A percentile compares a stretch with the other conserved stretches of the same genome.
Evolutionary conservation across 1,284 basidiomycete species (phyloP).

Genomic region (Neotropicomus parvogracilis): DNA sequence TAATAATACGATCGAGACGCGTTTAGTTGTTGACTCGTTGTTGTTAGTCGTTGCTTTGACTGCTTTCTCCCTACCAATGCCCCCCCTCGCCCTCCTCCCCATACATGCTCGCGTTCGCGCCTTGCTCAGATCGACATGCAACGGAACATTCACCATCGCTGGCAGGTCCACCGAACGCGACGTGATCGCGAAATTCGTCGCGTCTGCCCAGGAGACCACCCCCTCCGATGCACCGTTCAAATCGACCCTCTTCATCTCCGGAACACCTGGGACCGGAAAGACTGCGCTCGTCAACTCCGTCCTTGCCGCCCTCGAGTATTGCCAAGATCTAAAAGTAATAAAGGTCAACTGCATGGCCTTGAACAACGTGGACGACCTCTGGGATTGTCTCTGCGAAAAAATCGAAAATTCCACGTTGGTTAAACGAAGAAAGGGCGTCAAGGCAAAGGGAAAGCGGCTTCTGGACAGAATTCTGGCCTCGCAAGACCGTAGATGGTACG

Average conservation of each 20-base stretch:
- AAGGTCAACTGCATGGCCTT: constrained; percentile 78
- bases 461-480: constrained; percentile 42
- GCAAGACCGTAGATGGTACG: constrained; percentile 54
- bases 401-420: constrained; percentile 39
- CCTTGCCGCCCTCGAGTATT: constrained; percentile 41
- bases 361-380: constrained; percentile 59
- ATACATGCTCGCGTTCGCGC: constrained; percentile 63
- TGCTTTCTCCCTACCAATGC: constrained; percentile 48
- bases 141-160: constrained; percentile 46
- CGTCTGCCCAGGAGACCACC: constrained; percentile 30
- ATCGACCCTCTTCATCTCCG: constrained; percentile 67
- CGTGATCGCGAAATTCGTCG: constrained; percentile 55
- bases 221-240: constrained; percentile 36
- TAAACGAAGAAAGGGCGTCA: constrained; percentile 38
- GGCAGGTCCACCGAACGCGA: constrained; percentile 63
- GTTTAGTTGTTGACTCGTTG: constrained; percentile 23
- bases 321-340: constrained; percentile 43
- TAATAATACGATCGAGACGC: constrained; percentile 26
- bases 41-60: background rate
- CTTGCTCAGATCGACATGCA: constrained; percentile 66
- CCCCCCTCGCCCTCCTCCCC: constrained; percentile 51
- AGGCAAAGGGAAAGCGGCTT: constrained; percentile 40
- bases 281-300: constrained; percentile 73
- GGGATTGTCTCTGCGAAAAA: constrained; percentile 63
- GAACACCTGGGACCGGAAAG: constrained; percentile 78